Conservation (phyloP, 257 asterid genomes). For the Solanum pinnatisectum region DNA sequence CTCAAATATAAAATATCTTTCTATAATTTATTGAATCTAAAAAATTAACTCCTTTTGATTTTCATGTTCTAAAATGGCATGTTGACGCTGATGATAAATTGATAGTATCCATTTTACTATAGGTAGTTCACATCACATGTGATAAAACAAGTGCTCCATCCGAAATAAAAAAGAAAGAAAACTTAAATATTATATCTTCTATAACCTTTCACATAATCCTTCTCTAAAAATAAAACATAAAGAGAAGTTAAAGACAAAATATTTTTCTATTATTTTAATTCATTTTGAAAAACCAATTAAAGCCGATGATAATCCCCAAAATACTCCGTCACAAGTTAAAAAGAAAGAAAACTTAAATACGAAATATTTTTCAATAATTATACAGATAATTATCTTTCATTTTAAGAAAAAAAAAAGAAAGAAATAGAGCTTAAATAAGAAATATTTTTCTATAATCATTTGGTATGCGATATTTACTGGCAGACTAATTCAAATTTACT, state of each 20-base stretch:
- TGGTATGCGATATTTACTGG: background rate
- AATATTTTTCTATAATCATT: background rate
- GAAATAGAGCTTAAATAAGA: background rate
- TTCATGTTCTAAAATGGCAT: background rate
- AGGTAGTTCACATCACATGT: background rate
- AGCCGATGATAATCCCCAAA: background rate
- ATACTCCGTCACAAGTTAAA: background rate
- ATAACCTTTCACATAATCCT: background rate
- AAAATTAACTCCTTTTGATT: background rate
- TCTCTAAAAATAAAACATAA: background rate
- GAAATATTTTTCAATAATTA: background rate
- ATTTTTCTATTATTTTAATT: background rate
- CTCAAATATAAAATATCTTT: background rate
- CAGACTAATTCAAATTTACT: background rate
- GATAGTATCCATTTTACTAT: background rate
- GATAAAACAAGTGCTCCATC: background rate
- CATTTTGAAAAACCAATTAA: background rate
- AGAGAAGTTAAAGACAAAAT: background rate
- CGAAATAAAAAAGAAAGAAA: background rate
- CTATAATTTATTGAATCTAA: background rate
- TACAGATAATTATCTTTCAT: background rate
- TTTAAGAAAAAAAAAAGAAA: background rate
- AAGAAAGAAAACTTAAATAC: background rate
- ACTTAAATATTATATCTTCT: background rate
- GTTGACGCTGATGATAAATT: background rate